Percentiles rank a stretch among this genome's conserved stretches.
These are phyloP conservation scores for Penicillium expansum DNA, from an alignment of 2,329 filamentous ascomycete genomes.

Conservation along the genomic window DNA sequence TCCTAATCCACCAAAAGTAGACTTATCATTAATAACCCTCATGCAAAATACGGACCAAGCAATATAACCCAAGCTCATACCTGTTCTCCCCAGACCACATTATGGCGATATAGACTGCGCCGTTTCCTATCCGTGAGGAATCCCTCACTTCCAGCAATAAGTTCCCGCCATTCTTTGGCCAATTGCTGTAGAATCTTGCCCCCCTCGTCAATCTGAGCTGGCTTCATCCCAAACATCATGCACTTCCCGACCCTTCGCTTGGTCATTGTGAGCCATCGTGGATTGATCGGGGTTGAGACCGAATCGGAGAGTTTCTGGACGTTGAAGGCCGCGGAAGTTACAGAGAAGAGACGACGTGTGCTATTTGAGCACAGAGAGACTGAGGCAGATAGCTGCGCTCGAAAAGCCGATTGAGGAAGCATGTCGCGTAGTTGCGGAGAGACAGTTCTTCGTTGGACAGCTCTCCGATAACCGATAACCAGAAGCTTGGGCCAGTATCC, in stretches of 20 bases:
- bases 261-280: constrained; percentile 69
- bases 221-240: constrained; percentile 68
- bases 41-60: not conserved
- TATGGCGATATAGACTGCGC: constrained; percentile 62
- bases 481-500: constrained; percentile 18
- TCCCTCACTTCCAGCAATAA: constrained; percentile 72
- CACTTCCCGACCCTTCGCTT: constrained; percentile 69
- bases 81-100: constrained; percentile 83
- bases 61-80: constrained; percentile 45
- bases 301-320: constrained; percentile 15
- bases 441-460: not conserved
- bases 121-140: constrained; percentile 64
- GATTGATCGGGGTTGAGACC: constrained; percentile 37
- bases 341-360: constrained; percentile 20
- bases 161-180: constrained; percentile 65
- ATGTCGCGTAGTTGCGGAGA: constrained; percentile 20
- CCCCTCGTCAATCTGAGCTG: constrained; percentile 57
- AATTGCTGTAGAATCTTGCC: constrained; percentile 60
- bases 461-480: constrained; percentile 5
- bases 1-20: constrained; percentile 34
- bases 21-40: constrained; percentile 9
- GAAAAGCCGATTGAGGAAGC: constrained; percentile 20
- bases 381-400: constrained; percentile 19
- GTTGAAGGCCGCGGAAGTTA: constrained; percentile 10
- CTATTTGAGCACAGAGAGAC: constrained; percentile 6